A percentile compares a stretch with the other conserved stretches of the same genome.
Evolutionary conservation across 2,329 filamentous ascomycete species (phyloP).

Genomic region (Diplodia sapinea): DNA sequence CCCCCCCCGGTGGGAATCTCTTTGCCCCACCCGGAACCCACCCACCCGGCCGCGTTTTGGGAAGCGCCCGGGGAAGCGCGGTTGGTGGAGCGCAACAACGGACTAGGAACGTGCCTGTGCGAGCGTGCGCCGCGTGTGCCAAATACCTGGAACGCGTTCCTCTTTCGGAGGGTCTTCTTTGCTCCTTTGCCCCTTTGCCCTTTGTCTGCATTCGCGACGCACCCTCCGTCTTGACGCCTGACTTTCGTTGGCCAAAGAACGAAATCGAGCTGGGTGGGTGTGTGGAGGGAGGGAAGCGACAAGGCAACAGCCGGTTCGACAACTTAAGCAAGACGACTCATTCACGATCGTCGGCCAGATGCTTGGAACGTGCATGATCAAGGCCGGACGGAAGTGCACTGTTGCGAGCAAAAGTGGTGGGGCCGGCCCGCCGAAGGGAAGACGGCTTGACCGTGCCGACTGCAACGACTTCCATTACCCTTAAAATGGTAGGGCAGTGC

Average conservation of each 20-base stretch:
- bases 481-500: not conserved
- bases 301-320: not conserved
- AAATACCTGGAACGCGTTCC: not conserved
- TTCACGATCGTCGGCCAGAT: not conserved
- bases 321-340: not conserved
- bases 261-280: not conserved
- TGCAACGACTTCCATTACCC: not conserved
- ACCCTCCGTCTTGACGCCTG: not conserved
- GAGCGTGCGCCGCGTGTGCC: not conserved
- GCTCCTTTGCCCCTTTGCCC: not conserved
- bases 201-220: not conserved
- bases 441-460: not conserved
- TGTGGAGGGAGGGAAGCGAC: not conserved
- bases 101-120: not conserved
- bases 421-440: not conserved
- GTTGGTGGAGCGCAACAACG: not conserved
- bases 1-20: conserved; percentile 1
- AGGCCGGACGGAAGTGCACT: not conserved
- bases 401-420: not conserved
- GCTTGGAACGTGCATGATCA: not conserved
- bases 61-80: conserved; percentile 24
- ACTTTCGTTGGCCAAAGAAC: not conserved
- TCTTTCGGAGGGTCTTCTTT: not conserved
- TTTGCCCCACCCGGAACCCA: not conserved
- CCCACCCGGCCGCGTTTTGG: conserved; percentile 5